Evolutionary conservation across 768 basidiomycete genomes (phyloP).

Genomic region (Melanogaster broomeanus): DNA sequence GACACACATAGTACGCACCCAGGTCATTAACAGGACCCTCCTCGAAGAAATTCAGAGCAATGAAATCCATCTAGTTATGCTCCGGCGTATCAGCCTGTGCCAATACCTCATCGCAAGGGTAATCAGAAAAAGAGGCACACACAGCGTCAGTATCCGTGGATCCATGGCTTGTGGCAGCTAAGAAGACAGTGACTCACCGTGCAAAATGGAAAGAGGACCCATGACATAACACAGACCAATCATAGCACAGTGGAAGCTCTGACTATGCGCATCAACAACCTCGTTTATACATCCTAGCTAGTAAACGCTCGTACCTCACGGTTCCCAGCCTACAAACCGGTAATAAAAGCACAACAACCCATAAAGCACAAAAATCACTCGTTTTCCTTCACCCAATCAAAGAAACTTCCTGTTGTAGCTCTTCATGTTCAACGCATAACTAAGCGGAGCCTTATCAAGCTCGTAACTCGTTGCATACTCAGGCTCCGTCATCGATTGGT

Average conservation of each 20-base stretch:
- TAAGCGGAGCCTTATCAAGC: conserved; percentile 20
- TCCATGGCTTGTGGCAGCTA: neutral
- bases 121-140: conserved; percentile 17
- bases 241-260: no score
- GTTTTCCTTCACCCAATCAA: conserved; percentile 23
- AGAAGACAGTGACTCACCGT: no score
- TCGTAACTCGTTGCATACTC: conserved; percentile 24
- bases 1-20: no score
- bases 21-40: no score
- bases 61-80: conserved; percentile 11
- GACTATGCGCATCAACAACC: no score
- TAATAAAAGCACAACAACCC: neutral
- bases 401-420: conserved; percentile 16
- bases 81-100: conserved; percentile 14
- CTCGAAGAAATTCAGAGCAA: conserved; percentile 9
- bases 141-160: neutral
- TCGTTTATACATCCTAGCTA: neutral
- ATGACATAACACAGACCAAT: no score
- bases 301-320: conserved; percentile 9
- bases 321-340: conserved; percentile 11
- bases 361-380: conserved; percentile 7
- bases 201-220: no score
- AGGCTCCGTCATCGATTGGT: conserved; percentile 25
- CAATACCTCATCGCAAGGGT: conserved; percentile 28
- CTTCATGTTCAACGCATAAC: no score